Evolutionary conservation across 179 eudicot species (phyloP), one percentile per base, ranked within the genome.

Genomic region (Patellifolia procumbens): DNA sequence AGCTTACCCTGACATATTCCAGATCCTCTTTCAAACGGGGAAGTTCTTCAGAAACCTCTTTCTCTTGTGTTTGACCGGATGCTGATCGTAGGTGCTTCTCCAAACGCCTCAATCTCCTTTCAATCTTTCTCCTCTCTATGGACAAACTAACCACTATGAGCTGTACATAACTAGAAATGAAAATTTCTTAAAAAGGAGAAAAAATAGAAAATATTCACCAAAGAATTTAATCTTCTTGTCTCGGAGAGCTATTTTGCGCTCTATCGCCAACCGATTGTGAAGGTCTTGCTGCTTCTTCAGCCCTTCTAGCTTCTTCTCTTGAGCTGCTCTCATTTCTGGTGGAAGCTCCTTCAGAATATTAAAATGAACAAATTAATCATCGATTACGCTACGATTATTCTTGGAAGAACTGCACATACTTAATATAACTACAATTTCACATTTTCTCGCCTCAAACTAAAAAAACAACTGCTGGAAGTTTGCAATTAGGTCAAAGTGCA

Each of bases 1-100:
- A 76, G 74, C 89, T 87, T 88, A 95, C 98, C 91, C 89, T 78
- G 75, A 95, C 97, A 85, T 95, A 95, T 86, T 95, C 99, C 82
- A 95, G 92, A 85, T 95, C 99, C 81, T 95, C 94, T 81, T 95
- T 91, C 83, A 93, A 76, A 79, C 82, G 86, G 65, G 85, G 76
- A 67, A 94, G 91, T 85, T 92, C 91, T 32, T 82, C 91, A 31
- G 82, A 75, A 83, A 85, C 73, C 62, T 87, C 88, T 65, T 84
- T 82, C 82, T 93, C 97, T 75, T 88, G 91, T 24, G 87, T 78
- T 73, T 85, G 91, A 63, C 81, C 88, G 58, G 87, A 80, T 69
- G 90, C 85, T 71, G 86, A 53, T 39, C 97, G 95, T 63, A 90
- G 99, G 84, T 85, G 83, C 85, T 93, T 93, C 86, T 95, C 97